Evolutionary conservation across 2,329 filamentous ascomycete genomes (phyloP).

Genomic region (Macrophomina tecta): DNA sequence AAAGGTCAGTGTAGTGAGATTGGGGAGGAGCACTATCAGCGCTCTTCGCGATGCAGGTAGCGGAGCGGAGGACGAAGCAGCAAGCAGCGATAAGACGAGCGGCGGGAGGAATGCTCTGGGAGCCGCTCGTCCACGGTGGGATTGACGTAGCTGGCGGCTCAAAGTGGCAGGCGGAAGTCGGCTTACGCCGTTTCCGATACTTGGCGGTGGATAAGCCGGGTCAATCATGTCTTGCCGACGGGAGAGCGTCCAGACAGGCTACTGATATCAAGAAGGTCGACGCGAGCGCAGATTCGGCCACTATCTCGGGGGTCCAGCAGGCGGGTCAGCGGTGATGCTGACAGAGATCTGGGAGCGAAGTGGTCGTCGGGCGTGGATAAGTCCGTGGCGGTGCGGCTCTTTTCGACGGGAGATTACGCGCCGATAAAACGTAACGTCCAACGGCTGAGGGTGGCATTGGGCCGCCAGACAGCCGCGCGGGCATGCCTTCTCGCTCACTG

Average conservation of each 20-base stretch:
- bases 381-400: conserved; percentile 22
- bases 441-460: neutral
- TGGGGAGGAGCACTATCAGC: neutral
- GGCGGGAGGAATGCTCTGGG: neutral
- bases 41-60: neutral
- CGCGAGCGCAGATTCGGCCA: conserved; percentile 1
- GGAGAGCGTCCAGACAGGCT: neutral
- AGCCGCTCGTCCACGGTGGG: neutral
- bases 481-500: neutral
- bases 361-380: conserved; percentile 2
- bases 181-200: neutral
- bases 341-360: neutral
- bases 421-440: neutral
- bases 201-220: conserved; percentile 22
- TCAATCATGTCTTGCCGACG: conserved; percentile 13
- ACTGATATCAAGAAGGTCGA: conserved; percentile 18
- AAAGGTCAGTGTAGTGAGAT: neutral
- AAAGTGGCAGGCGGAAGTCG: conserved; percentile 4
- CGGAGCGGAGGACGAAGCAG: neutral
- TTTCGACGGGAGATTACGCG: neutral
- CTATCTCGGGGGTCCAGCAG: neutral
- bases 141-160: conserved; percentile 5
- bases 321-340: neutral
- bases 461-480: too few species aligned
- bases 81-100: conserved; percentile 12